phyloP scores from a whole-genome alignment of 108 stramenopile genomes.

The Pseudonitzschia multistriata region DNA sequence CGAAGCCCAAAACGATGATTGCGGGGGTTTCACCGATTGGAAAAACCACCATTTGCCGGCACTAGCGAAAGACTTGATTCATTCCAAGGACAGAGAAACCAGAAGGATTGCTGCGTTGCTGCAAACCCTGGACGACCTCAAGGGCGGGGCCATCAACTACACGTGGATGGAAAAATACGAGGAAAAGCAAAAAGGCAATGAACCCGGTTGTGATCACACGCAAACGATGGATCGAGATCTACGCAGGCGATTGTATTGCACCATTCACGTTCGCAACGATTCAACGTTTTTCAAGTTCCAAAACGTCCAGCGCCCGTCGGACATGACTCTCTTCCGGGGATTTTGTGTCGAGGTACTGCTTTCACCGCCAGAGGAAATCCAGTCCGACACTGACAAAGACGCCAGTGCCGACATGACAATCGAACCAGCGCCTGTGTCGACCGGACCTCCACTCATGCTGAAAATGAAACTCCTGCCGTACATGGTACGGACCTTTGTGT shows the following conservation, averaged over 20 bases:
- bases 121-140: slow-evolving; percentile 41
- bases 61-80: slow-evolving; percentile 23
- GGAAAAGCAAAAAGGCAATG: background rate
- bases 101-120: slow-evolving; percentile 60
- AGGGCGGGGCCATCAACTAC: slow-evolving; percentile 14
- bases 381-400: too few species aligned
- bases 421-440: background rate
- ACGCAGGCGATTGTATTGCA: slow-evolving; percentile 41
- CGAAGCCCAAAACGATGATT: background rate
- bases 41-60: slow-evolving; percentile 17
- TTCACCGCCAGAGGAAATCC: background rate
- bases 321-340: slow-evolving; percentile 78
- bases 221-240: background rate
- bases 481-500: slow-evolving; percentile 83
- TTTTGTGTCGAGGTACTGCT: slow-evolving; percentile 59
- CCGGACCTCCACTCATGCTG: slow-evolving; percentile 53
- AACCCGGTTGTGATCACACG: background rate
- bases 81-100: slow-evolving; percentile 50
- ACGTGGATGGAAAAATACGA: slow-evolving; percentile 11
- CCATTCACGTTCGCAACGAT: slow-evolving; percentile 69
- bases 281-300: slow-evolving; percentile 56
- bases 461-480: slow-evolving; percentile 90
- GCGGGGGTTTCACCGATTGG: background rate
- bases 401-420: background rate
- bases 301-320: slow-evolving; percentile 19